phyloP scores from a whole-genome alignment of 768 basidiomycete genomes.

The Suillus sp. region DNA sequence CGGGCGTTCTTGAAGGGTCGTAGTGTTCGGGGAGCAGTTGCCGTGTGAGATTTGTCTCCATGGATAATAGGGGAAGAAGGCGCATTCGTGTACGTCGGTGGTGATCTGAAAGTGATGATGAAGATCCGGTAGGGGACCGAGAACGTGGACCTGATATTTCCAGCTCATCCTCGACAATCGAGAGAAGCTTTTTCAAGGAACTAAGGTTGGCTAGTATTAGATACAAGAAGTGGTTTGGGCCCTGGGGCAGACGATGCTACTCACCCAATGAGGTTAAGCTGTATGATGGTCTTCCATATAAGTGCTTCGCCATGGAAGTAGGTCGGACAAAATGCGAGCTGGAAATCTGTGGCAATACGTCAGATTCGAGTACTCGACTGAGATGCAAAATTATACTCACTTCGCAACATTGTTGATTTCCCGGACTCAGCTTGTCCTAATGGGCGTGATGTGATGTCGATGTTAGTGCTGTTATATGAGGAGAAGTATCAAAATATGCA shows the following conservation, averaged over 20 bases:
- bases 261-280: constrained; percentile 69
- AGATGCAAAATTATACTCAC: constrained; percentile 6
- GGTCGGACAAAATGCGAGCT: constrained; percentile 62
- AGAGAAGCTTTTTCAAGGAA: constrained; percentile 58
- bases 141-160: constrained; percentile 38
- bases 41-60: constrained; percentile 54
- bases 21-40: constrained; percentile 50
- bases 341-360: constrained; percentile 52
- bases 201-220: constrained; percentile 31
- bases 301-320: constrained; percentile 59
- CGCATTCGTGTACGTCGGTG: constrained; percentile 42
- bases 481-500: fast-evolving
- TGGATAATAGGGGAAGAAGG: constrained; percentile 53
- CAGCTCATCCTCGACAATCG: constrained; percentile 49
- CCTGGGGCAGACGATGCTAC: constrained; percentile 8
- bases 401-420: constrained; percentile 35
- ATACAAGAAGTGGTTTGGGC: not conserved
- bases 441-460: constrained; percentile 3
- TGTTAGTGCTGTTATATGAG: not conserved
- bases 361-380: not conserved
- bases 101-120: constrained; percentile 36
- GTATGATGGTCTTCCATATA: constrained; percentile 65
- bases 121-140: constrained; percentile 23
- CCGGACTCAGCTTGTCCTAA: constrained; percentile 36
- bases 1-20: constrained; percentile 31